Evolutionary conservation across 2,329 filamentous ascomycete species (phyloP).

Genomic region (Talaromyces sp.): DNA sequence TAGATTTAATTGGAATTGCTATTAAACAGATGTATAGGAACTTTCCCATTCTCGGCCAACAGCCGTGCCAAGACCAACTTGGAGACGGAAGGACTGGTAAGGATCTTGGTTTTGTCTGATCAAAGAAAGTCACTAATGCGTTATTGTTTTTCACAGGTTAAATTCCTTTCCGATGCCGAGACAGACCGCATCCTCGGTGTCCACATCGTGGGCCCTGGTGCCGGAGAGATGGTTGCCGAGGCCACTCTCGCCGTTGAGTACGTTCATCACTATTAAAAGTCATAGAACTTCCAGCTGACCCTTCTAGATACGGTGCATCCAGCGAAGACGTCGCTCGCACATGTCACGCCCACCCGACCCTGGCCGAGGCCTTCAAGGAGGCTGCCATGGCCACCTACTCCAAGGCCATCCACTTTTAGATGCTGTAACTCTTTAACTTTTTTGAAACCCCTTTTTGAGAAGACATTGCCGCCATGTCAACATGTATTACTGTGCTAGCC

Average conservation of each 20-base stretch:
- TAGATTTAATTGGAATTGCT: neutral
- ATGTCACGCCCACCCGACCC: slow-evolving; percentile 92
- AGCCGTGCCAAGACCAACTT: slow-evolving; percentile 98
- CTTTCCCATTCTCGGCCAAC: slow-evolving; percentile 97
- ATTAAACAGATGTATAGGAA: slow-evolving; percentile 53
- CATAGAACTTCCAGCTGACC: neutral
- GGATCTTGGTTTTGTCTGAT: neutral
- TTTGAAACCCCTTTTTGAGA: slow-evolving; percentile 8
- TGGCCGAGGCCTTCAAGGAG: slow-evolving; percentile 98
- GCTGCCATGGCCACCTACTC: slow-evolving; percentile 95
- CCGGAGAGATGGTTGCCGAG: slow-evolving; percentile 99
- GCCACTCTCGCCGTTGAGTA: slow-evolving; percentile 82
- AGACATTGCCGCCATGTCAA: slow-evolving; percentile 2
- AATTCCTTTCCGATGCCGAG: slow-evolving; percentile 94
- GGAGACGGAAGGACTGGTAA: slow-evolving; percentile 74
- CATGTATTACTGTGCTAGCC: slow-evolving; percentile 11
- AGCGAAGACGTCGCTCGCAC: slow-evolving; percentile 93
- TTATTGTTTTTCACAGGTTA: slow-evolving; percentile 52
- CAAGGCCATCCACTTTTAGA: slow-evolving; percentile 91
- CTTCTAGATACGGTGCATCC: slow-evolving; percentile 71
- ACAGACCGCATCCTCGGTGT: slow-evolving; percentile 93
- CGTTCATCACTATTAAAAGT: neutral
- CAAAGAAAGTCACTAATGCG: neutral
- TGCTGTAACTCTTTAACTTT: slow-evolving; percentile 24
- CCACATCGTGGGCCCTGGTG: slow-evolving; percentile 93